These are phyloP conservation scores for Cyclotella cryptica DNA, from an alignment of 108 stramenopile species.

Conservation along the genomic window DNA sequence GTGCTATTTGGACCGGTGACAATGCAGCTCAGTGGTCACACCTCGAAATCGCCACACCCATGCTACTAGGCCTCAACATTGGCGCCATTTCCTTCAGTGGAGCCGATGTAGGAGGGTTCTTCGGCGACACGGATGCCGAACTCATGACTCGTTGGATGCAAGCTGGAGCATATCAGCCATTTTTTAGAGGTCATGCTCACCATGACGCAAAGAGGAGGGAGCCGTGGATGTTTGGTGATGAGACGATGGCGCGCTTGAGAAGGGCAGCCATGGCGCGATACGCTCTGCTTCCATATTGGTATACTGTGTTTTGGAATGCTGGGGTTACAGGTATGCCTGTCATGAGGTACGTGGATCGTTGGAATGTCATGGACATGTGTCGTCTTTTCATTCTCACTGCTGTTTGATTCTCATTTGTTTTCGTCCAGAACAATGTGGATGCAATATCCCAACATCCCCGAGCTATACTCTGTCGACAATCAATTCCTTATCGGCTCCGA, in stretches of 20 bases:
- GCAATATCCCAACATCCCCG: constrained; percentile 85
- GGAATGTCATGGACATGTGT: background rate
- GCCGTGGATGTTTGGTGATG: constrained; percentile 98
- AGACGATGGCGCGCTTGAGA: constrained; percentile 82
- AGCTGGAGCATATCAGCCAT: constrained; percentile 97
- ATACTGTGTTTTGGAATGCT: constrained; percentile 92
- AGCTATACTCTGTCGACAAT: constrained; percentile 74
- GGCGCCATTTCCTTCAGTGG: constrained; percentile 96
- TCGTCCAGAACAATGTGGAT: constrained; percentile 86
- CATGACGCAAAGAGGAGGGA: constrained; percentile 97
- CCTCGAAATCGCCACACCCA: constrained; percentile 91
- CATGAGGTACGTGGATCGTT: constrained; percentile 80
- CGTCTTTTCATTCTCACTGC: background rate
- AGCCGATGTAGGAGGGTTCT: constrained; percentile 99
- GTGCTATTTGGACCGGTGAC: constrained; percentile 99
- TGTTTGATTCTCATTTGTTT: constrained; percentile 6
- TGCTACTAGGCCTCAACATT: constrained; percentile 95
- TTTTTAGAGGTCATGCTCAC: constrained; percentile 99
- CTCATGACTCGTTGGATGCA: constrained; percentile 99
- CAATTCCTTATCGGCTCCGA: constrained; percentile 97
- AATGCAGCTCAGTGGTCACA: constrained; percentile 97
- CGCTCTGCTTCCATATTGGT: constrained; percentile 97
- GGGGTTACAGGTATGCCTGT: constrained; percentile 93
- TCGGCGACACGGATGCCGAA: constrained; percentile 96
- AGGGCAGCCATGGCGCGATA: constrained; percentile 92